Evolutionary conservation across 306 rosid species (phyloP), one percentile per base, ranked within the genome.

Genomic region (Calophaca sinica): DNA sequence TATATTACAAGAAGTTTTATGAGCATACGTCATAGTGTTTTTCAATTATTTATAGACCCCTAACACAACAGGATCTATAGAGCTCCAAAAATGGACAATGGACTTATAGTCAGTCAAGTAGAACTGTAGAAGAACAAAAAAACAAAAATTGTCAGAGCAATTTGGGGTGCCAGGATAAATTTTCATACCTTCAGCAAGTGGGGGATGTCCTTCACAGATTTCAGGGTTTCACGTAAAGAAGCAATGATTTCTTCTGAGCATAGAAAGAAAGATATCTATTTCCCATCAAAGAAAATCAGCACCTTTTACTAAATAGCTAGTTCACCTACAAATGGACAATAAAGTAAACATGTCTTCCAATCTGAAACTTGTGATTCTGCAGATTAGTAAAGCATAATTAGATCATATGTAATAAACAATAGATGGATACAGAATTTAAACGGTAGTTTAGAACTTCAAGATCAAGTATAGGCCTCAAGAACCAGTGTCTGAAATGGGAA

Each of bases 391-490:
- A 51, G 62, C 45, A 28, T 31, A 73, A 44, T 31, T 13, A 72
- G 32, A 62, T 31, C 52, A 9, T 57, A 29, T 70, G 29, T 61
- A 5, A 68, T 58, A 46, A 59, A 81, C 52, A 64, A 81, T 72
- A 59, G 42, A 87, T 82, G 97, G 98, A 94, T 94, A 94, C 98
- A 29, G 85, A 81, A 86, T 91, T 85, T 63, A 94, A 87, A 58
- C 97, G 97, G 72, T 82, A 77, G 85, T 88, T 90, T 81, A 94
- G 87, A 83, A 69, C 84, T 80, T 86, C 96, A 62, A 91, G 89
- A 89, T 94, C 97, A 64, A 91, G 89, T 80, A 94, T 86, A 76
- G 98, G 98, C 89, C 96, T 86, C 86, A 94, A 76, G 84, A 94
- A 94, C 98, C 98, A 91, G 85, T 78, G 90, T 82, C 97, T 94